Evolutionary conservation across 2,329 filamentous ascomycete species (phyloP), one percentile per base, ranked within the genome.

Genomic region (Aspergillus hiratsukae): DNA sequence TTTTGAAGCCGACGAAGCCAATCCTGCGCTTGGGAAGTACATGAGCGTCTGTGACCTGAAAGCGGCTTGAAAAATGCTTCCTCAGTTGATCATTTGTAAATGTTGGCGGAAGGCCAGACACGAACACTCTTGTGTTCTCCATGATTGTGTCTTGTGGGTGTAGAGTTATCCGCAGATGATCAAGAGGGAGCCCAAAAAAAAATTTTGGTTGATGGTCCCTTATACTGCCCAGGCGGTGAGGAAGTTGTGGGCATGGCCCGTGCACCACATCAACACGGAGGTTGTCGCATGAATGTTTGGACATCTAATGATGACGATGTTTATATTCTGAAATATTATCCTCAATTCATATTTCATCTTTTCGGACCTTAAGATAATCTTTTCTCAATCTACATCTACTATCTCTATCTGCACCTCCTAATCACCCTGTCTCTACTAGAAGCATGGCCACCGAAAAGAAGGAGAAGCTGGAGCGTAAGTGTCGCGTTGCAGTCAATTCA

Each of bases 1-100:
- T 89, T 76, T 90, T 92, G 81, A 93, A 97, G 61, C 94, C 94
- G 58, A 99, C 86, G 81, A 96, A 99, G 66, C 92, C 94, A 75
- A 99, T 97, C 65, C 92, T 85, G 67, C 94, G 86, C 69, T 91
- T 87, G 5, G 90, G 85, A 70, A 97, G 90, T 71, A 97, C 84
- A 81, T 96, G 96, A 67, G 91, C 85, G 77, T 99, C 94, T 53
- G 93, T 97, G 70, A 97, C 85, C 61, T 88, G 80, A 60, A 84
- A 84, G 60, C 87, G 87, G 66, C 84, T 82, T 58, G 88, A 84
- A 75, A 99, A 99, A 77, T 97, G 92, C 71, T 90, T 91, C 71
- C 86, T 87, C 71, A 97, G 89, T 63, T 95, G 89, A 53, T 87
- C 86, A 75, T 95, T 91, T 11, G 86, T 87, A 67, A 96, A 88